Evolutionary conservation across 1,139 yeast species (phyloP).

Genomic region (Kurtzmaniella quercitrusa): DNA sequence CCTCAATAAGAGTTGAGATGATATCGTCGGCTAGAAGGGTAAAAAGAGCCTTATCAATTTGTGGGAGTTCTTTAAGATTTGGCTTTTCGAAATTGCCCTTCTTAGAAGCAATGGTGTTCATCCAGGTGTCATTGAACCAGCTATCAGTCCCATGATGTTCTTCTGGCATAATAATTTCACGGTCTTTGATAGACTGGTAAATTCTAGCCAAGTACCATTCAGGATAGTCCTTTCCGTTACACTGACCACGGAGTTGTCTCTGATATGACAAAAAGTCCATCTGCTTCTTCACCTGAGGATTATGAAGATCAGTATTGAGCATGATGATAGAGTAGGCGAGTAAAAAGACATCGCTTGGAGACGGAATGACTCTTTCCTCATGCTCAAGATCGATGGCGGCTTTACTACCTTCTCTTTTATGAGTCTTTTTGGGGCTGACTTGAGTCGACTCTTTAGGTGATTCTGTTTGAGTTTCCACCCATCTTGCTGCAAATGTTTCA

Average conservation of each 20-base stretch:
- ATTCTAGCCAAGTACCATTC: conserved; percentile 80
- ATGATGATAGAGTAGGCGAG: conserved; percentile 72
- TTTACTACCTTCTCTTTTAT: conserved; percentile 13
- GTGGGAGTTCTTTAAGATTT: conserved; percentile 21
- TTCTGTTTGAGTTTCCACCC: conserved; percentile 54
- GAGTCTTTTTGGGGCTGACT: conserved; percentile 7
- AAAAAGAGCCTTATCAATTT: conserved; percentile 70
- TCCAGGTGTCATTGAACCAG: conserved; percentile 95
- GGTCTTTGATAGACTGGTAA: conserved; percentile 72
- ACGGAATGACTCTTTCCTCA: conserved; percentile 54
- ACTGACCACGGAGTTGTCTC: conserved; percentile 75
- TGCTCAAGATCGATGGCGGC: conserved; percentile 17
- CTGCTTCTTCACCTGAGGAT: conserved; percentile 75
- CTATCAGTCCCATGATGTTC: conserved; percentile 87
- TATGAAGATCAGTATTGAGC: conserved; percentile 76
- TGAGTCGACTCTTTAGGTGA: conserved; percentile 8
- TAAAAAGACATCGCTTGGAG: conserved; percentile 68
- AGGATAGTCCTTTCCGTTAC: conserved; percentile 76
- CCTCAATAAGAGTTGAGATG: conserved; percentile 65
- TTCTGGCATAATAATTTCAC: conserved; percentile 96
- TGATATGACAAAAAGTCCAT: conserved; percentile 86
- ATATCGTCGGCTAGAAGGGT: conserved; percentile 57
- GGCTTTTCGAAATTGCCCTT: conserved; percentile 19
- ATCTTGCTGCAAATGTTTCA: conserved; percentile 79
- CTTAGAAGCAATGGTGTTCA: conserved; percentile 51